Evolutionary conservation across 225 moss, liverwort and hornwort genomes (phyloP).

Genomic region (Polytrichum formosum): DNA sequence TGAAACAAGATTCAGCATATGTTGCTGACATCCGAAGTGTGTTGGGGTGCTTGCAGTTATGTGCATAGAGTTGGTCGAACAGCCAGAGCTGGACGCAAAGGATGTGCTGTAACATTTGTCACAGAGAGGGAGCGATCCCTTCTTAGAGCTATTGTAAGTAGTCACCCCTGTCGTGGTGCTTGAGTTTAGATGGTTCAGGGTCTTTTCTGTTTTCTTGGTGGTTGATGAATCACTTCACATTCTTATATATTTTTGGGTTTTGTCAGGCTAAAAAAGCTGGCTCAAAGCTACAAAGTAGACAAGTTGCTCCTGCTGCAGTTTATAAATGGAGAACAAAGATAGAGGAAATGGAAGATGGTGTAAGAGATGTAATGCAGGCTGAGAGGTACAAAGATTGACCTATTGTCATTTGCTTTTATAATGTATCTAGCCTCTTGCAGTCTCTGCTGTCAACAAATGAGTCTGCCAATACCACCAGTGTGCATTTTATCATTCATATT

Average conservation of each 20-base stretch:
- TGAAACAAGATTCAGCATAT: no score
- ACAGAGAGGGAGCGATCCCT: slow-evolving; percentile 79
- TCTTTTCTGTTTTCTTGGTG: no score
- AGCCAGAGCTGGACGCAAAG: slow-evolving; percentile 91
- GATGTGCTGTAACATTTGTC: slow-evolving; percentile 89
- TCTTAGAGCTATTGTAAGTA: slow-evolving; percentile 78
- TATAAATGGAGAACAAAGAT: slow-evolving; percentile 74
- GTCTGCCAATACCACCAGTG: background rate
- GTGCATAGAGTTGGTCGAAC: slow-evolving; percentile 98
- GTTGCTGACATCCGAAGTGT: no score
- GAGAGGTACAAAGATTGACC: slow-evolving; percentile 47
- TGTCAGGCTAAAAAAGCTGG: slow-evolving; percentile 88
- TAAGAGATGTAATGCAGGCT: slow-evolving; percentile 70
- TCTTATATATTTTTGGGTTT: slow-evolving; percentile 1
- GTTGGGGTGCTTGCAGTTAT: slow-evolving; percentile 51
- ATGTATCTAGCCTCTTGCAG: no score
- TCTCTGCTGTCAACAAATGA: background rate
- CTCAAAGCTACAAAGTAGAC: slow-evolving; percentile 66
- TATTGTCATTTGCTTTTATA: background rate
- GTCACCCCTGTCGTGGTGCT: background rate
- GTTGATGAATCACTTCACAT: no score
- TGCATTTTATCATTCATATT: background rate
- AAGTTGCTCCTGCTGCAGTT: slow-evolving; percentile 59
- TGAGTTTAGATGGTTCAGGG: no score
- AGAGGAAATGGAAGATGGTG: slow-evolving; percentile 93